Evolutionary conservation across 2,329 filamentous ascomycete species (phyloP).

Genomic region (Beauveria medogensis): DNA sequence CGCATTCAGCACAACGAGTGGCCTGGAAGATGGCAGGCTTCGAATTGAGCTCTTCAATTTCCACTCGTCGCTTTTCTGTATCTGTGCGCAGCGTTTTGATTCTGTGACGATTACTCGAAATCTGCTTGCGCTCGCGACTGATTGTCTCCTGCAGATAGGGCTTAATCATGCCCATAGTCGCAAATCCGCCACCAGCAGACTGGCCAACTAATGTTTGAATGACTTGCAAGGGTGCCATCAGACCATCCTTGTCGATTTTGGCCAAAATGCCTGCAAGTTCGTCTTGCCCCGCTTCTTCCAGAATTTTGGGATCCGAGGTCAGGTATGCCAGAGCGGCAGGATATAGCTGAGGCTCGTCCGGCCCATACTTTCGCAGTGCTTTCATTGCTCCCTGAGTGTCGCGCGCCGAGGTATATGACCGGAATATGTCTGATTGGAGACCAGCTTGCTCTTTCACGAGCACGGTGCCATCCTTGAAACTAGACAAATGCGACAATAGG

Average conservation of each 20-base stretch:
- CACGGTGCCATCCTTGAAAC: constrained; percentile 83
- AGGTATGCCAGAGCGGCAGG: constrained; percentile 89
- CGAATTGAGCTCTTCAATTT: constrained; percentile 66
- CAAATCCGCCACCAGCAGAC: constrained; percentile 49
- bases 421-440: constrained; percentile 88
- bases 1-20: constrained; percentile 78
- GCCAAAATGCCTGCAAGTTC: constrained; percentile 74
- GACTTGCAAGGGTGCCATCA: constrained; percentile 94
- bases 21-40: constrained; percentile 88
- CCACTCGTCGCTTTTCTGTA: constrained; percentile 68
- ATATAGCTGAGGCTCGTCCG: constrained; percentile 84
- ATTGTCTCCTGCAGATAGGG: constrained; percentile 85
- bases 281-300: constrained; percentile 75
- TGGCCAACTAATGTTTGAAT: constrained; percentile 80
- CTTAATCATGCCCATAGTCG: constrained; percentile 97
- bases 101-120: constrained; percentile 67
- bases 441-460: constrained; percentile 92
- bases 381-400: constrained; percentile 88
- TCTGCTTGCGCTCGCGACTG: constrained; percentile 78
- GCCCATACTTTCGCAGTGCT: constrained; percentile 84
- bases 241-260: constrained; percentile 80
- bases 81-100: constrained; percentile 79
- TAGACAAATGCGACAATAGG: constrained; percentile 81
- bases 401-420: constrained; percentile 85
- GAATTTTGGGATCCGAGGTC: constrained; percentile 70